phyloP scores from a whole-genome alignment of 2,329 filamentous ascomycete genomes.

The Aureobasidium namibiae region DNA sequence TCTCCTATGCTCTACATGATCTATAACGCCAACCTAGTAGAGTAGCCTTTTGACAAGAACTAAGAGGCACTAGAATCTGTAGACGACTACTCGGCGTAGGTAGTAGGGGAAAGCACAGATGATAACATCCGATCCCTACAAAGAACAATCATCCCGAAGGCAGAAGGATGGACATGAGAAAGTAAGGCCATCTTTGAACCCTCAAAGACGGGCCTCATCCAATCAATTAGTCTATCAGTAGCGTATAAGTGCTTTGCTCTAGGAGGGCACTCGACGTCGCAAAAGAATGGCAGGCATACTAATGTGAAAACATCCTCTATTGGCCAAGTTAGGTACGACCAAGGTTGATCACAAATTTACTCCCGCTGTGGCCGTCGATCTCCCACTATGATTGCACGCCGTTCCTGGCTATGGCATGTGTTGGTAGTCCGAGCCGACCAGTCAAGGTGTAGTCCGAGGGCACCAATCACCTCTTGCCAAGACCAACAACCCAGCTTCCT shows the following conservation, averaged over 20 bases:
- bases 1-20: conserved; percentile 31
- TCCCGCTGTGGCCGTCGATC: not conserved
- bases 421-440: not conserved
- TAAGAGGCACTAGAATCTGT: conserved; percentile 24
- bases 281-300: conserved; percentile 31
- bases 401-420: too few relatives aligned
- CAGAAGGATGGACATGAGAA: conserved; percentile 20
- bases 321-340: not conserved
- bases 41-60: conserved; percentile 23
- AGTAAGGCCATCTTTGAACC: conserved; percentile 11
- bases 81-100: conserved; percentile 20
- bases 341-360: not conserved
- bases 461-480: not conserved
- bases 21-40: conserved; percentile 32
- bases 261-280: conserved; percentile 28
- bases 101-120: not conserved
- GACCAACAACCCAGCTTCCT: not conserved
- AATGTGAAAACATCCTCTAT: conserved; percentile 29
- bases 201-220: conserved; percentile 11
- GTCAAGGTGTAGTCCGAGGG: not conserved
- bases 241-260: conserved; percentile 30
- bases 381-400: not conserved
- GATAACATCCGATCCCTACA: conserved; percentile 2
- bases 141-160: conserved; percentile 11
- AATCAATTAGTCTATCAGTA: conserved; percentile 29